Conservation (phyloP, 129 eudicot genomes). For the Tanacetum coccineum region DNA sequence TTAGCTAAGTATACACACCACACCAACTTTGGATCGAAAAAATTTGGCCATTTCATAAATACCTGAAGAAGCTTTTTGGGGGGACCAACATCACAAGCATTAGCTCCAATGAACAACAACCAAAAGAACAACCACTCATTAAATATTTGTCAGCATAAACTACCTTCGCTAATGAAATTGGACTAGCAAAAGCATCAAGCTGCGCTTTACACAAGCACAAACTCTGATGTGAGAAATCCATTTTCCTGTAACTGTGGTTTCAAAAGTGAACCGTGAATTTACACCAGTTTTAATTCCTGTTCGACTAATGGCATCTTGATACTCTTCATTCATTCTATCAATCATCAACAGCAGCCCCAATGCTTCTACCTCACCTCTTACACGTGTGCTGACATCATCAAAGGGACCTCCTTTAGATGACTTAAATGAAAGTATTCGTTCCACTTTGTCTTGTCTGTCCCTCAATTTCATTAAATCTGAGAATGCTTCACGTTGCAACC, state of each 20-base stretch:
- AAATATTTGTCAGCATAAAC: constrained; percentile 62
- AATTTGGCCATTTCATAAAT: too few species aligned
- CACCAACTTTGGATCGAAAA: too few species aligned
- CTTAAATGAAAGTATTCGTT: constrained; percentile 58
- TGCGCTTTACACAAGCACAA: constrained; percentile 37
- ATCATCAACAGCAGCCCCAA: constrained; percentile 50
- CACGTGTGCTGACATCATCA: constrained; percentile 54
- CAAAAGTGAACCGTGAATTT: constrained; percentile 58
- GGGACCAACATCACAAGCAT: constrained; percentile 53
- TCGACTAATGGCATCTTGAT: constrained; percentile 46
- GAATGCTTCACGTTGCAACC: constrained; percentile 95
- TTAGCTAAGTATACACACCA: too few species aligned
- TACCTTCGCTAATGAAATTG: constrained; percentile 67
- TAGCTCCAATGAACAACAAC: constrained; percentile 67
- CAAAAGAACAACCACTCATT: constrained; percentile 76
- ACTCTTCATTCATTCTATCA: constrained; percentile 45
- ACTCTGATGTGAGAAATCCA: constrained; percentile 66
- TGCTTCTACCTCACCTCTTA: constrained; percentile 67
- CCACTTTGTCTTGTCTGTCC: constrained; percentile 96
- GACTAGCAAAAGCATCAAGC: constrained; percentile 31
- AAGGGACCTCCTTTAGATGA: constrained; percentile 59
- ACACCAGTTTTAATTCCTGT: constrained; percentile 65
- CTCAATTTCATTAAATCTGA: constrained; percentile 93
- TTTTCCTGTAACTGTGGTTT: constrained; percentile 57
- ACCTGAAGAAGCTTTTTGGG: too few species aligned